Percentiles rank a stretch among this genome's conserved stretches.
Evolutionary conservation across 2,329 filamentous ascomycete genomes (phyloP).

Genomic region (Verticillium albo-atrum): DNA sequence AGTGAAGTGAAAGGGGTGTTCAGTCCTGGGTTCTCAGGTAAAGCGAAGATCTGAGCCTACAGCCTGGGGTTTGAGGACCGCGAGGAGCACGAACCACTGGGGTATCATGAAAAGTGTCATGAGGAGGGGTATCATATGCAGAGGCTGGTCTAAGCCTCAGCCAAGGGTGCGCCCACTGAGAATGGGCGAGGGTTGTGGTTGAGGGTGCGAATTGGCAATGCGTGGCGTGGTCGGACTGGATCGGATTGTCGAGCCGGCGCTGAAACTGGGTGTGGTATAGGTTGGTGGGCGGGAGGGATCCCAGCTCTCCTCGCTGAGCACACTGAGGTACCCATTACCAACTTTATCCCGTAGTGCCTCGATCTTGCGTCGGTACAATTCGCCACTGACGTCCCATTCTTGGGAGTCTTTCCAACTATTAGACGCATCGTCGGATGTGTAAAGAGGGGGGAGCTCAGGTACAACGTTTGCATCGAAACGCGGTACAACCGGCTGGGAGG

Average conservation of each 20-base stretch:
- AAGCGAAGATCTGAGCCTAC: not conserved
- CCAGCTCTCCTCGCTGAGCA: constrained; percentile 74
- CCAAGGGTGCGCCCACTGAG: constrained; percentile 49
- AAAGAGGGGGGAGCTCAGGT: constrained; percentile 25
- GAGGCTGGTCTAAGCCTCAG: constrained; percentile 21
- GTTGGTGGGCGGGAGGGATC: constrained; percentile 35
- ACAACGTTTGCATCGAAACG: constrained; percentile 32
- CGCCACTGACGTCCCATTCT: constrained; percentile 65
- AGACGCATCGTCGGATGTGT: constrained; percentile 24
- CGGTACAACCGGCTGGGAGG: constrained; percentile 26
- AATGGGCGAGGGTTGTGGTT: constrained; percentile 37
- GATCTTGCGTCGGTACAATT: constrained; percentile 82
- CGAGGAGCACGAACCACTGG: constrained; percentile 3
- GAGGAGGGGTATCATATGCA: constrained; percentile 13
- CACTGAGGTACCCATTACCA: constrained; percentile 82
- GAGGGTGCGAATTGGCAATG: constrained; percentile 19
- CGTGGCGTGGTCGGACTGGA: constrained; percentile 29
- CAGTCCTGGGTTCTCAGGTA: not conserved
- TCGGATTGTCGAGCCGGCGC: constrained; percentile 28
- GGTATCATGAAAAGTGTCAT: constrained; percentile 16
- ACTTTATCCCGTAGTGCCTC: constrained; percentile 81
- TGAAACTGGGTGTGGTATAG: constrained; percentile 34
- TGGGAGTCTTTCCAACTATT: constrained; percentile 36
- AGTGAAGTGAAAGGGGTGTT: not conserved
- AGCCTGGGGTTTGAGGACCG: not conserved